A percentile compares a stretch with the other conserved stretches of the same genome.
phyloP scores from a whole-genome alignment of 2,329 filamentous ascomycete species.

The Hypoxylon rubiginosum region DNA sequence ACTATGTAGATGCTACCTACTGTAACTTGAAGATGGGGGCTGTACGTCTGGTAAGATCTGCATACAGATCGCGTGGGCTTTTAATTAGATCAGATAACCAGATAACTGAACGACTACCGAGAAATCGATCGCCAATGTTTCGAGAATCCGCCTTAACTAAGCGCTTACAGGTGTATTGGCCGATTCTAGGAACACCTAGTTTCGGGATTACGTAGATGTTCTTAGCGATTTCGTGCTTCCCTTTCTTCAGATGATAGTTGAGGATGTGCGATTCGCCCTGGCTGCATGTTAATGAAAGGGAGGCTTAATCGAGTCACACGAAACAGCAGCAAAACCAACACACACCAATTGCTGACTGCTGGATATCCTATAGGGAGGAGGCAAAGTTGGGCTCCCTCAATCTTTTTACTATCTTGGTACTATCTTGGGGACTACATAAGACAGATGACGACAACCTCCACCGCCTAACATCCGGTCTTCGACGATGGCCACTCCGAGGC shows the following conservation, averaged over 20 bases:
- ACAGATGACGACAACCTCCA: constrained; percentile 3
- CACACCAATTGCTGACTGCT: neutral
- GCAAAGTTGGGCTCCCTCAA: constrained; percentile 16
- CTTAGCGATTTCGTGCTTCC: neutral
- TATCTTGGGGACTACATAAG: constrained; percentile 11
- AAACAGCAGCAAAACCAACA: constrained; percentile 25
- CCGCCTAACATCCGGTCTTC: neutral
- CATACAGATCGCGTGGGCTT: constrained; percentile 9
- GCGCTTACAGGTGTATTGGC: neutral
- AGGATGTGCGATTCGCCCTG: constrained; percentile 28
- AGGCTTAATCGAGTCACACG: constrained; percentile 31
- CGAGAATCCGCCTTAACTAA: constrained; percentile 1
- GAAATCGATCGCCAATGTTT: constrained; percentile 26
- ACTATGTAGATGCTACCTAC: constrained; percentile 7
- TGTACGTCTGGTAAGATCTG: constrained; percentile 20
- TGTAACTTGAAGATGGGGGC: constrained; percentile 6
- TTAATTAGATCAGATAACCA: constrained; percentile 12
- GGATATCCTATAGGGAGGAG: constrained; percentile 10
- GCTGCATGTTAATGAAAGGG: constrained; percentile 30
- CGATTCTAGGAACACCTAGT: neutral
- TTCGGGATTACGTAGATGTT: neutral
- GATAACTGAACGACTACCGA: constrained; percentile 7
- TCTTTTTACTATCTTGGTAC: neutral
- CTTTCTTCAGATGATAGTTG: constrained; percentile 23
- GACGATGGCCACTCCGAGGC: constrained; percentile 18